Evolutionary conservation across 768 basidiomycete species (phyloP).

Genomic region (Termitomyces sp.): DNA sequence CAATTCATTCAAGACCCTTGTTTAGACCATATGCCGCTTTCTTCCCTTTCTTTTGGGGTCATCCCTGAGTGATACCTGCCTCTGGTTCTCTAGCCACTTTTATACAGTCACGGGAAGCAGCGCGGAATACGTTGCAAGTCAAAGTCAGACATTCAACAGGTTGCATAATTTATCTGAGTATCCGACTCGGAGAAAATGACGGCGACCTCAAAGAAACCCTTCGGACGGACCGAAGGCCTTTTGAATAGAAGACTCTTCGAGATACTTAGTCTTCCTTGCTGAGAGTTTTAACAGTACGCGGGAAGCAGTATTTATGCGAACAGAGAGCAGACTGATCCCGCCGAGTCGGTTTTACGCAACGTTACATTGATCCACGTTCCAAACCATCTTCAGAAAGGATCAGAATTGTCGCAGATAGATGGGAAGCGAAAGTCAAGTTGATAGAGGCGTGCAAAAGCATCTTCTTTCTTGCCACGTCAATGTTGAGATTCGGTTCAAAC

Average conservation of each 20-base stretch:
- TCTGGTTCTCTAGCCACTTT: background rate
- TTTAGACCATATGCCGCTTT: background rate
- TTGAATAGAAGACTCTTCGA: background rate
- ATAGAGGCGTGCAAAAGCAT: background rate
- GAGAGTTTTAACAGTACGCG: background rate
- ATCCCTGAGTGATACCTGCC: background rate
- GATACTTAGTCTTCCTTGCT: background rate
- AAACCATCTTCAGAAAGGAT: background rate
- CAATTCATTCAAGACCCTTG: background rate
- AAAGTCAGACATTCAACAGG: background rate
- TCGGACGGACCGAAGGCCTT: background rate
- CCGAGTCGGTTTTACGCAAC: background rate
- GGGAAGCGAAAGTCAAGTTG: background rate
- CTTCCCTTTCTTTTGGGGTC: background rate
- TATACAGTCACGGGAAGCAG: background rate
- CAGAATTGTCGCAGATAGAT: background rate
- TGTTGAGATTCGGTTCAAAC: background rate
- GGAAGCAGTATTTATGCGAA: background rate
- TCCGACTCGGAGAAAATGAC: conserved; percentile 2
- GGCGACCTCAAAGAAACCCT: background rate
- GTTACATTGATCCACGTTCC: background rate
- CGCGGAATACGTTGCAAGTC: background rate
- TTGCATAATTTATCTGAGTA: background rate
- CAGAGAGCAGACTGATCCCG: background rate
- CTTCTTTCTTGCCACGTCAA: background rate